Evolutionary conservation across 306 rosid species (phyloP), one percentile per base, ranked within the genome.

Genomic region (Trifolium subterraneum): DNA sequence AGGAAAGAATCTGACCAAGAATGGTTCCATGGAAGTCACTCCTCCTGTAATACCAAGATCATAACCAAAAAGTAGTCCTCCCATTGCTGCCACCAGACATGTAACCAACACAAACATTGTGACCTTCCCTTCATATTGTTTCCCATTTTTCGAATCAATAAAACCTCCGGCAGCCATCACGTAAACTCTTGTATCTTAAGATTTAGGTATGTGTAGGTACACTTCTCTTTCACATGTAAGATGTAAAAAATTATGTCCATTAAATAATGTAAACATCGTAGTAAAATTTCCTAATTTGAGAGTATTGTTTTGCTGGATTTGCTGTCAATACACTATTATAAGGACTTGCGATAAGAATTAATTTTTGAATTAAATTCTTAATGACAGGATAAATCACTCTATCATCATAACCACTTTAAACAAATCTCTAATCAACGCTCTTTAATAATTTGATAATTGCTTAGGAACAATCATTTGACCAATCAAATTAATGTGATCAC

Each of bases 81-180:
- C 79, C 72, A 74, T 74, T 19, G 79, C 79, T 0, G 47, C 47
- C 47, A 41, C 47, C 47, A 41, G 8, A 41, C 47, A 41, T 11
- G 47, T 41, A 11, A 74, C 13, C 64, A 74, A 15, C 42, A 74
- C 79, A 5, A 60, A 74, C 19, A 14, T 1, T 20, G 79, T 74
- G 9, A 74, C 72, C 9, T 64, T 51, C 25, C 79, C 79, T 2
- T 74, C 72, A 74, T 1, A 64, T 10, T 51, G 54, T 13, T 6
- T 64, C 1, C 11, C 51, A 19, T 22, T 7, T 35, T 11, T 11
- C 14, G 69, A 56, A 50, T 35, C 29, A 29, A 64, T 64, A 9
- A 20, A 64, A 15, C 16, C 44, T 8, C 79, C 79, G 13, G 54
- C 64, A 2, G 79, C 79, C 79, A 74, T 74, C 0, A 8, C 14